phyloP scores from a whole-genome alignment of 2,329 filamentous ascomycete species.

The Fonsecaea nubica region DNA sequence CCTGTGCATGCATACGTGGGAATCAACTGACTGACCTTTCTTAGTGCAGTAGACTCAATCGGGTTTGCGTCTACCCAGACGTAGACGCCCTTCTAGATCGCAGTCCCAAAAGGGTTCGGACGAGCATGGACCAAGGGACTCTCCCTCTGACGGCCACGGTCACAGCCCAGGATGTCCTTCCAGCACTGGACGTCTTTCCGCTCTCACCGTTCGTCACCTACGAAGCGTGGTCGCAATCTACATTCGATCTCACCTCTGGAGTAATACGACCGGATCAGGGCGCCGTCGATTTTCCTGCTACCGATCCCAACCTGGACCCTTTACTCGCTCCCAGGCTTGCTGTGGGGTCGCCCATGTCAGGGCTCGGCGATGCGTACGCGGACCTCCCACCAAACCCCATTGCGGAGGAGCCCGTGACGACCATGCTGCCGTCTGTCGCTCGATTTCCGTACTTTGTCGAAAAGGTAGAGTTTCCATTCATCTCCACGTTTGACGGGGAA shows the following conservation, averaged over 20 bases:
- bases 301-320: not conserved
- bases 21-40: constrained; percentile 1
- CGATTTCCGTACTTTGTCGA: constrained; percentile 25
- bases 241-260: not conserved
- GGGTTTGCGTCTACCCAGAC: constrained; percentile 11
- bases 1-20: not conserved
- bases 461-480: constrained; percentile 24
- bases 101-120: not conserved
- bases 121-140: not conserved
- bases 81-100: not conserved
- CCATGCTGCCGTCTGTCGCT: not conserved
- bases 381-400: not conserved
- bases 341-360: not conserved
- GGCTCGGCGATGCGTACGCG: not conserved
- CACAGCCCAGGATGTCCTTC: not conserved
- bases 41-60: constrained; percentile 10
- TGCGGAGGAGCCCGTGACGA: not conserved
- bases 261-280: not conserved
- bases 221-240: constrained; percentile 1
- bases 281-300: not conserved
- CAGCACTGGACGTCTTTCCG: not conserved
- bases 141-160: not conserved
- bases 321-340: not conserved
- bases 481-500: constrained; percentile 18
- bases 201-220: constrained; percentile 8